Base-by-base conservation (phyloP, 768 basidiomycete species). In the Hygrophoropsis aurantiaca region DNA sequence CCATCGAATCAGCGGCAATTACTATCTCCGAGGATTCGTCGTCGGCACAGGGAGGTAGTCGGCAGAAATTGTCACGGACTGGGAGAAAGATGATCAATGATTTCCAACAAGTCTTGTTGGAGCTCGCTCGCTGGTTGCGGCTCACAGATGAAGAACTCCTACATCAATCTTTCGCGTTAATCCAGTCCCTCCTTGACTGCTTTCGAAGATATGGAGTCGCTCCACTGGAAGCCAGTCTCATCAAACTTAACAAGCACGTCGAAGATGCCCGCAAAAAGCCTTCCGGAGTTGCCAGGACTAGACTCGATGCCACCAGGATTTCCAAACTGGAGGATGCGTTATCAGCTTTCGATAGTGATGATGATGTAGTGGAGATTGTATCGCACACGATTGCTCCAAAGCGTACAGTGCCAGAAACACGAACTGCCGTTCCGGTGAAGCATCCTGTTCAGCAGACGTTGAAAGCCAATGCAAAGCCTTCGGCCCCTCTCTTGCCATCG, bases 131-230 rank as follows among this genome's bases (percentile, higher is more conserved):
- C 42, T 99, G 97, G 97, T 71, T 98, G 39, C 84, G 94, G 20
- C 74, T 98, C 27, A 97, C 94, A 11, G 92, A 98, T 65, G 79
- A 86, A 56, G 95, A 98, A 60, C 76, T 97, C 5, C 73, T 98
- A 2, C 85, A 94, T 64, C 91, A 94, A 57, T 87, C 93, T 0
- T 93, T 90, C 53, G 74, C 88, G 41, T 75, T 98, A 18, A 71
- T 98, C 19, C 84, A 89, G 58, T 79, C 82, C 11, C 75, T 97
- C 21, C 72, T 98, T 41, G 78, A 80, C 16, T 82, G 87, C 50
- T 92, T 97, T 68, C 77, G 78, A 42, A 79, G 82, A 37, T 79
- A 80, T 2, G 65, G 71, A 5, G 70, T 84, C 3, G 71, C 65
- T 2, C 91, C 87, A 1, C 71, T 72, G 4, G 70, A 79, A 21